Conservation (phyloP, 2,329 filamentous ascomycete genomes). For the Geosmithia flava region DNA sequence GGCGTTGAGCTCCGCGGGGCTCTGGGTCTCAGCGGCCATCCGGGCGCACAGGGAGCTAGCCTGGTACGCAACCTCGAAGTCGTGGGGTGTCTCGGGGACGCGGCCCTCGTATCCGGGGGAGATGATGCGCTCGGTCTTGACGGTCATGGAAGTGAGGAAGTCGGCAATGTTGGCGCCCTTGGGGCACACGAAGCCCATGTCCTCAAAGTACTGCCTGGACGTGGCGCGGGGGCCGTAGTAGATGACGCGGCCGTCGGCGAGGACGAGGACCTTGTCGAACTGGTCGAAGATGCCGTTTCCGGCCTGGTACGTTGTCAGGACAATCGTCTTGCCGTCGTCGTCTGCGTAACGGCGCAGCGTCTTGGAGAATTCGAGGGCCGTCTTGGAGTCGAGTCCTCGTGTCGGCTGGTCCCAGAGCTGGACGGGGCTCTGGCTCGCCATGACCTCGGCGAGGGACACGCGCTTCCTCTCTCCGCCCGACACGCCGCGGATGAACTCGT, state of each 20-base stretch:
- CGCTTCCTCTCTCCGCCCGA: slow-evolving; percentile 54
- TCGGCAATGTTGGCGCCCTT: slow-evolving; percentile 47
- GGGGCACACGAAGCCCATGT: slow-evolving; percentile 48
- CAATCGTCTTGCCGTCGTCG: slow-evolving; percentile 49
- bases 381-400: slow-evolving; percentile 57
- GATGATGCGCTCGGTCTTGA: slow-evolving; percentile 48
- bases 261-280: slow-evolving; percentile 62
- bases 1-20: slow-evolving; percentile 11
- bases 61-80: slow-evolving; percentile 40
- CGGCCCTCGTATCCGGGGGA: slow-evolving; percentile 42
- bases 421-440: slow-evolving; percentile 17
- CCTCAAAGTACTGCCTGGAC: slow-evolving; percentile 53
- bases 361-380: slow-evolving; percentile 56
- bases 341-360: slow-evolving; percentile 48
- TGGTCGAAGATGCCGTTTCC: slow-evolving; percentile 49
- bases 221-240: slow-evolving; percentile 51
- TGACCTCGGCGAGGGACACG: slow-evolving; percentile 58
- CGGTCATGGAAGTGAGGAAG: slow-evolving; percentile 56
- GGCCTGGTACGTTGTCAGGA: slow-evolving; percentile 57
- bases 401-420: slow-evolving; percentile 61
- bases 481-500: slow-evolving; percentile 47
- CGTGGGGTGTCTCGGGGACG: slow-evolving; percentile 48
- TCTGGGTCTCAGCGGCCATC: slow-evolving; percentile 11
- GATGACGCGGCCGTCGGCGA: slow-evolving; percentile 53
- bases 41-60: slow-evolving; percentile 18